These are phyloP conservation scores for Camelina hispida DNA, from an alignment of 345 rosid genomes.

Conservation along the genomic window DNA sequence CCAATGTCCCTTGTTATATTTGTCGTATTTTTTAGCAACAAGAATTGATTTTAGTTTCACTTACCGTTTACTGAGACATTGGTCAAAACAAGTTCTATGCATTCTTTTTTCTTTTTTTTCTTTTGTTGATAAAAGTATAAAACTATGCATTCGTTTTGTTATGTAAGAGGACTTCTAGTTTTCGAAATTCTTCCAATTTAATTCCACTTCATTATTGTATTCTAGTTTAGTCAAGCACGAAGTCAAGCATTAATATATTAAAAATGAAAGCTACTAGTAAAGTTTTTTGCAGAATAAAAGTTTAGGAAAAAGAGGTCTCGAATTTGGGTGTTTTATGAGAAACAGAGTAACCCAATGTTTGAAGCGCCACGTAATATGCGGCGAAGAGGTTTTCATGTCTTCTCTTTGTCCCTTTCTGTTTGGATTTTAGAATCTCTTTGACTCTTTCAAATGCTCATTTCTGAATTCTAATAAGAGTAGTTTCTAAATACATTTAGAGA, in stretches of 20 bases:
- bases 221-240: conserved; percentile 24
- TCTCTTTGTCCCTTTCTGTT: conserved; percentile 43
- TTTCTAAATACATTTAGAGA: no score
- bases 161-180: conserved; percentile 9
- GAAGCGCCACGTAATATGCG: conserved; percentile 45
- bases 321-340: conserved; percentile 49
- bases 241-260: conserved; percentile 34
- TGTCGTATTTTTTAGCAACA: not conserved
- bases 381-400: conserved; percentile 35
- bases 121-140: not conserved
- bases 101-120: not conserved
- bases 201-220: conserved; percentile 20
- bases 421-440: conserved; percentile 46
- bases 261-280: not conserved
- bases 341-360: conserved; percentile 35
- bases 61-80: no score
- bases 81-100: not conserved
- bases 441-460: conserved; percentile 19
- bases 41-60: not conserved
- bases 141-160: not conserved
- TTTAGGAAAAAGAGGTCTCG: conserved; percentile 50
- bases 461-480: no score
- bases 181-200: conserved; percentile 41
- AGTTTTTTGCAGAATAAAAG: not conserved
- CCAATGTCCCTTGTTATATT: no score